A percentile compares a stretch with the other conserved stretches of the same genome.
phyloP scores from a whole-genome alignment of 1,284 basidiomycete species.

The Ceratorhiza oryzae-sativae region DNA sequence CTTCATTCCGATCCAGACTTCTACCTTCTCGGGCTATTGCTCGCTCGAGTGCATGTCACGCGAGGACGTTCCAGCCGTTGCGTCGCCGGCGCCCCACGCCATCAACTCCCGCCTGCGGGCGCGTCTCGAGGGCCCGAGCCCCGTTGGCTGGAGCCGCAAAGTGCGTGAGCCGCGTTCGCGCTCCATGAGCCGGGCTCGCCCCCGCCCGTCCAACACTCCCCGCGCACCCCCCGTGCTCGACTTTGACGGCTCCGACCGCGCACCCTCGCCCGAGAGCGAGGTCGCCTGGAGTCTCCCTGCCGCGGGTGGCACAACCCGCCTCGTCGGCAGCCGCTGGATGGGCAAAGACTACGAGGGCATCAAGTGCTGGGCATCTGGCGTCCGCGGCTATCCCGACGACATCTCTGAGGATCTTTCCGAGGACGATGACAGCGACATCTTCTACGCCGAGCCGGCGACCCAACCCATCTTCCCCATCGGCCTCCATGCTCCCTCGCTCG shows the following conservation, averaged over 20 bases:
- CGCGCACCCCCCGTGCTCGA: constrained; percentile 10
- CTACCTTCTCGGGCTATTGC: constrained; percentile 26
- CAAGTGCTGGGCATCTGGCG: constrained; percentile 35
- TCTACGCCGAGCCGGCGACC: background rate
- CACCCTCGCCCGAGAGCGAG: constrained; percentile 32
- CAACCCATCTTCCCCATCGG: constrained; percentile 30
- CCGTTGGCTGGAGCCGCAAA: constrained; percentile 26
- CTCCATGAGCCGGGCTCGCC: constrained; percentile 24
- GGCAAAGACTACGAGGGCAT: constrained; percentile 39
- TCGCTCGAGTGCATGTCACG: constrained; percentile 38
- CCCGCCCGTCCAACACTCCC: constrained; percentile 12
- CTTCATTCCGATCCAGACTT: background rate
- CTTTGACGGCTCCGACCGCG: constrained; percentile 22
- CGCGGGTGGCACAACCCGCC: constrained; percentile 21
- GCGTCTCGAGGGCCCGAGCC: constrained; percentile 37
- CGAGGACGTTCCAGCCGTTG: constrained; percentile 20
- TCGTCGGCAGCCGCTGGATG: constrained; percentile 38
- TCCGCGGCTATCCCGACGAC: constrained; percentile 35
- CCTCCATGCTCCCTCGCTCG: background rate
- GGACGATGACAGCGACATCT: constrained; percentile 23
- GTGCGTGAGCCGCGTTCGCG: constrained; percentile 27
- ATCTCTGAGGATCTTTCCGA: constrained; percentile 21
- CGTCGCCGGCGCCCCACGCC: constrained; percentile 31
- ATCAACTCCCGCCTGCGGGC: constrained; percentile 31
- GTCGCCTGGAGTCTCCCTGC: constrained; percentile 36